Evolutionary conservation across 495 filamentous ascomycete genomes (phyloP), one percentile per base, ranked within the genome.

Genomic region (Lasiosphaeria hispida): DNA sequence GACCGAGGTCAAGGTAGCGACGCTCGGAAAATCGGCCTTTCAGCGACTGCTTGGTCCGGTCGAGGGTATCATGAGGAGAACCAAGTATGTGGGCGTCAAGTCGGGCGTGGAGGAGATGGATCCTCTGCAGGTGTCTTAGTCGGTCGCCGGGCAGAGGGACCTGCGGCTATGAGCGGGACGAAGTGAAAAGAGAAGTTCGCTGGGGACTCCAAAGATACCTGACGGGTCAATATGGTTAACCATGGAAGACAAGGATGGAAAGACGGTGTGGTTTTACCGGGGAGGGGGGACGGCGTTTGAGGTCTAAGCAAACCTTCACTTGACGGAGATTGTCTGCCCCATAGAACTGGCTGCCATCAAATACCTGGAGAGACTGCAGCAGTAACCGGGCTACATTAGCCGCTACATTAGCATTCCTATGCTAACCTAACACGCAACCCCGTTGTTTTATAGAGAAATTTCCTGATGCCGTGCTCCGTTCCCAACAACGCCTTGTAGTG

Each of bases 1-100:
- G 63, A 91, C 86, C 0, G 88, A 89, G 61, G 90, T 96, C 66
- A 97, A 97, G 75, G 90, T 97, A n/a, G 95, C 94, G 15, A 89
- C 85, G 34, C 73, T 98, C 33, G 93, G 91, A 23, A 96, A 96
- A 63, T 89, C 90, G 62, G 95, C 92, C 4, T 98, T 98, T 73
- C 92, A 96, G 80, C 80, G 94, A 63, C 76, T 98, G 65, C 76
- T 98, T 47, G 94, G 94, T 2, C 91, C 94, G 4, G 92, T 97
- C 49, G 92, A 96, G 70, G 85, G 89, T 40, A 95, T 98, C 68
- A 96, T 98, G 92, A 74, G 95, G 67, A 82, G 94, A 66, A 89
- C 77, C 19, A 78, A 74, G 58, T 83, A 83, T 56, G 70, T 74
- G 35, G 75, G 74, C n/a, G 71, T 83, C 57, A 73, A 79, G 56